phyloP scores from a whole-genome alignment of 140 eudicot species.

The Ambrosia hybrid region DNA sequence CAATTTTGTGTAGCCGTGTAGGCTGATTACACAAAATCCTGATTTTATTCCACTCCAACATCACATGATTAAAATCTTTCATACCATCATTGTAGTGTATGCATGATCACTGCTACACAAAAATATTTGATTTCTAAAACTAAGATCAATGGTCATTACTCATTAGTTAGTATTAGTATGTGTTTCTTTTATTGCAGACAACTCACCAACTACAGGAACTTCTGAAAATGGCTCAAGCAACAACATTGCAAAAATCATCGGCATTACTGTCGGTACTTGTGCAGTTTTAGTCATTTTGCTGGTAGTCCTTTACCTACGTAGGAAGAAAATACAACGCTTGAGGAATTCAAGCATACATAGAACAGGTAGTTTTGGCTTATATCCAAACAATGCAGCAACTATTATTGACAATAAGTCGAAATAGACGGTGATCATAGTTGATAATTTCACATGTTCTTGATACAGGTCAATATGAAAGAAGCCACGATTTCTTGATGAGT shows the following conservation, averaged over 20 bases:
- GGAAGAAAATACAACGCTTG: constrained; percentile 26
- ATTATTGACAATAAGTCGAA: neutral
- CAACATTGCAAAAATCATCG: constrained; percentile 22
- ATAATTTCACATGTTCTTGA: neutral
- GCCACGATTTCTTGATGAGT: constrained; percentile 45
- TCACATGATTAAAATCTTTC: too few species aligned
- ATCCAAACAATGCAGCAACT: neutral
- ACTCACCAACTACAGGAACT: constrained; percentile 26
- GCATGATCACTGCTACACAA: too few species aligned
- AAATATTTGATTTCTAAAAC: too few species aligned
- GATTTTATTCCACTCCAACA: too few species aligned
- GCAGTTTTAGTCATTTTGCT: constrained; percentile 24
- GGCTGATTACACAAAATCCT: too few species aligned
- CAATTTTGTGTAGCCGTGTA: too few species aligned
- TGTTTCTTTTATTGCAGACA: constrained; percentile 24
- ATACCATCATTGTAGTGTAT: too few species aligned
- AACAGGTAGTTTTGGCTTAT: constrained; percentile 37
- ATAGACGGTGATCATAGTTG: neutral
- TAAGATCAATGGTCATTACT: neutral
- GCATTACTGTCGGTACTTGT: constrained; percentile 31
- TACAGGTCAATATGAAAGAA: constrained; percentile 41
- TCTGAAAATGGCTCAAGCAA: constrained; percentile 38
- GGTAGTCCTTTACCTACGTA: constrained; percentile 33
- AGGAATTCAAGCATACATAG: constrained; percentile 7
- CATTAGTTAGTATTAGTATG: neutral